Conservation (phyloP, 2,329 filamentous ascomycete species). For the Aaosphaeria pasadenensis region DNA sequence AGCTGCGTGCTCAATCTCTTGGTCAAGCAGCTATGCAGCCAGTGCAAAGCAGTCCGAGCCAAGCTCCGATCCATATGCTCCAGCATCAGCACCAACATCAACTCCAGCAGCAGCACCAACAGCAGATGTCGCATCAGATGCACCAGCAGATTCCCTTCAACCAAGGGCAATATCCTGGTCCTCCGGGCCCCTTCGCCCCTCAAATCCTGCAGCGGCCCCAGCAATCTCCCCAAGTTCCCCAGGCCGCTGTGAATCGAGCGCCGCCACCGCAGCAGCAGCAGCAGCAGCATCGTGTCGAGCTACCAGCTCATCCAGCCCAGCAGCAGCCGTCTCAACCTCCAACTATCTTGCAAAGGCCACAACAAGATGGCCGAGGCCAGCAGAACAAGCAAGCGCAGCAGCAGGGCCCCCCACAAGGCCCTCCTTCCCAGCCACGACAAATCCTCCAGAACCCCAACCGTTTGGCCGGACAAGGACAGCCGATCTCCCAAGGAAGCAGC, state of each 20-base stretch:
- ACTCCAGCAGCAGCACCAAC: conserved; percentile 15
- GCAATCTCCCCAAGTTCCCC: conserved; percentile 36
- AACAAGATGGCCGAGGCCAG: conserved; percentile 8
- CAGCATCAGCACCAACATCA: conserved; percentile 12
- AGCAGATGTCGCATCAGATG: conserved; percentile 8
- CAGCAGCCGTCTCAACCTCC: conserved; percentile 27
- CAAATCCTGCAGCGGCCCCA: conserved; percentile 52
- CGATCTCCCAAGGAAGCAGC: conserved; percentile 14
- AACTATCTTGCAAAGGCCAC: conserved; percentile 35
- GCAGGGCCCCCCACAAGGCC: conserved; percentile 28
- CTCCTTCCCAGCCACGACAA: conserved; percentile 58
- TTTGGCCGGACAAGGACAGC: conserved; percentile 44
- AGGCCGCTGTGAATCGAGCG: conserved; percentile 17
- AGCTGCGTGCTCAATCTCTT: conserved; percentile 72
- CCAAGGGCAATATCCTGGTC: conserved; percentile 25
- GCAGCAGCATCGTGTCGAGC: conserved; percentile 43
- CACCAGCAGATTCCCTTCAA: conserved; percentile 4
- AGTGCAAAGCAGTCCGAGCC: conserved; percentile 23
- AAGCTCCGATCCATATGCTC: conserved; percentile 7
- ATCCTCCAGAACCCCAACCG: conserved; percentile 78
- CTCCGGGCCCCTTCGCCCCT: conserved; percentile 45
- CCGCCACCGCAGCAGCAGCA: conserved; percentile 13
- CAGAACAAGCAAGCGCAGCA: conserved; percentile 19
- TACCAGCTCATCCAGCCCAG: conserved; percentile 38
- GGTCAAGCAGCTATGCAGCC: conserved; percentile 37